These are phyloP conservation scores for Cladosporium velox DNA, from an alignment of 2,329 filamentous ascomycete genomes.

Conservation along the genomic window DNA sequence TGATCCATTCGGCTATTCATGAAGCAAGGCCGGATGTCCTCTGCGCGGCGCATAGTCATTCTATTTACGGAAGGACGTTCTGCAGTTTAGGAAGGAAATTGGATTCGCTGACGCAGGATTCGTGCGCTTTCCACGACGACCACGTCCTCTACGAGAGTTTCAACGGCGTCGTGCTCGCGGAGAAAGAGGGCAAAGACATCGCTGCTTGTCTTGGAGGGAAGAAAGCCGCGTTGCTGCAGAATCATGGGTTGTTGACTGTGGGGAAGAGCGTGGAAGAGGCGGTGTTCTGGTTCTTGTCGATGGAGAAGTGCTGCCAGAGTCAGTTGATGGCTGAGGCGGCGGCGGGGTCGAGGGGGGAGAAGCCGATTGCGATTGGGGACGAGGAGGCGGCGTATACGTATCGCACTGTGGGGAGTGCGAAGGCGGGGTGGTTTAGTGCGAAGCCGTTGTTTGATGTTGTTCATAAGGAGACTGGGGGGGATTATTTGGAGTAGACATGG, in stretches of 20 bases:
- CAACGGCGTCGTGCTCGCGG: constrained; percentile 49
- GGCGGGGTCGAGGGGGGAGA: constrained; percentile 61
- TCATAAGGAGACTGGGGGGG: constrained; percentile 60
- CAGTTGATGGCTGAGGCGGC: constrained; percentile 59
- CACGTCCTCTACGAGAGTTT: constrained; percentile 47
- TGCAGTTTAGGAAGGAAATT: constrained; percentile 46
- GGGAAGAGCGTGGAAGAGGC: constrained; percentile 45
- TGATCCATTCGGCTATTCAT: constrained; percentile 49
- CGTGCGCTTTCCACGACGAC: constrained; percentile 46
- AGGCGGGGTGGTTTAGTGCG: constrained; percentile 69
- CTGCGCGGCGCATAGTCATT: constrained; percentile 49
- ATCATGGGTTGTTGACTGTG: constrained; percentile 50
- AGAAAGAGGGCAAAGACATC: constrained; percentile 49
- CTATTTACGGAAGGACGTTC: constrained; percentile 48
- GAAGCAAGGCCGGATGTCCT: constrained; percentile 47
- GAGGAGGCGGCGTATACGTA: constrained; percentile 69
- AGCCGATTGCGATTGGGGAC: constrained; percentile 67
- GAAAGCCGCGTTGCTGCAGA: constrained; percentile 47
- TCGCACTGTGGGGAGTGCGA: constrained; percentile 62
- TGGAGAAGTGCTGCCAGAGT: constrained; percentile 46
- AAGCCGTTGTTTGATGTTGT: constrained; percentile 72
- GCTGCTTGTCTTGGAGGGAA: constrained; percentile 43
- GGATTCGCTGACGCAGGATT: constrained; percentile 49
- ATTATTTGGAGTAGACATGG: constrained; percentile 48
- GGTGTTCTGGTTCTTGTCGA: constrained; percentile 45